phyloP scores from a whole-genome alignment of 345 rosid genomes.

The Noccaea caerulescens region DNA sequence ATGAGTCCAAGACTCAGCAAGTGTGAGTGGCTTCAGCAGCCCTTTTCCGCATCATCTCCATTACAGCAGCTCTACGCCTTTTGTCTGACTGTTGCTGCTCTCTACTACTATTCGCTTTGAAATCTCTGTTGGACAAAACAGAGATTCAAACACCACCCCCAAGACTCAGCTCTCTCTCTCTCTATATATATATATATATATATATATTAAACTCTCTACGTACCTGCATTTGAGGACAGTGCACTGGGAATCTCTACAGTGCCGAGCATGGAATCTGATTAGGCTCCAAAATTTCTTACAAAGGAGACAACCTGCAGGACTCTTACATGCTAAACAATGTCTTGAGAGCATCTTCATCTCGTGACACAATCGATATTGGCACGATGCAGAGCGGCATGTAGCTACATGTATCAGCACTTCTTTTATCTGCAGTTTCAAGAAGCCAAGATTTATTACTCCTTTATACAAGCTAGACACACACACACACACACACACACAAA shows the following conservation, averaged over 20 bases:
- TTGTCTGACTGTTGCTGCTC: conserved; percentile 86
- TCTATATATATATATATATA: not conserved
- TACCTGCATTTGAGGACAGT: conserved; percentile 91
- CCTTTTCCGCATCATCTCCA: conserved; percentile 96
- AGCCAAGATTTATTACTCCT: not conserved
- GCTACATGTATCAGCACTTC: conserved; percentile 78
- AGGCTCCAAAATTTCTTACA: conserved; percentile 82
- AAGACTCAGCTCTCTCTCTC: conserved; percentile 4
- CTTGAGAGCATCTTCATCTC: conserved; percentile 66
- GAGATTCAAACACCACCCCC: conserved; percentile 3
- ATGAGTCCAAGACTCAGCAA: conserved; percentile 21
- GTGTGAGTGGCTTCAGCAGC: conserved; percentile 81
- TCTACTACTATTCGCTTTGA: conserved; percentile 69
- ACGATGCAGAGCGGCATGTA: conserved; percentile 65
- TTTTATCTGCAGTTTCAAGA: conserved; percentile 64
- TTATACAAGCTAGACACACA: conserved; percentile 1
- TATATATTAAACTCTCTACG: conserved; percentile 3
- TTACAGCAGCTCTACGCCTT: conserved; percentile 87
- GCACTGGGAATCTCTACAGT: conserved; percentile 85
- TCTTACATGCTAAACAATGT: conserved; percentile 76
- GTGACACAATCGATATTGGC: conserved; percentile 73
- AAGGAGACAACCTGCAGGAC: conserved; percentile 58
- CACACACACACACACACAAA: not conserved
- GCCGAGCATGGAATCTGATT: conserved; percentile 73
- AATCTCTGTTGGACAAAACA: conserved; percentile 53